Evolutionary conservation across 768 basidiomycete genomes (phyloP).

Genomic region (Hydnomerulius pinastri): DNA sequence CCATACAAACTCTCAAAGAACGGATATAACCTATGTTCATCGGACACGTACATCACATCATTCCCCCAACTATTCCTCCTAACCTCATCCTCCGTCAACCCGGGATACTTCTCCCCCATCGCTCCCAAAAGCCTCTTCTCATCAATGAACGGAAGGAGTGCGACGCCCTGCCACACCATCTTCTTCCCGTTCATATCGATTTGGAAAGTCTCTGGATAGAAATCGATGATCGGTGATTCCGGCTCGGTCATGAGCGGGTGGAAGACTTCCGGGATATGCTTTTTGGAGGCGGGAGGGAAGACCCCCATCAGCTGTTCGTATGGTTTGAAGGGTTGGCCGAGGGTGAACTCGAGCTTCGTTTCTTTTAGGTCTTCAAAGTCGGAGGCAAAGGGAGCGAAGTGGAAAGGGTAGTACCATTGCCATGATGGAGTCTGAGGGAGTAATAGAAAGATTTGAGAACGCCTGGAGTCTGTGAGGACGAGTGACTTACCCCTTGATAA

Average conservation of each 20-base stretch:
- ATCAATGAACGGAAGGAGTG: constrained; percentile 95
- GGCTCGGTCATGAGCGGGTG: constrained; percentile 85
- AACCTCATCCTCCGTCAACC: constrained; percentile 80
- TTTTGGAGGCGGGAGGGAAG: constrained; percentile 85
- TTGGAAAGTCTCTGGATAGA: constrained; percentile 89
- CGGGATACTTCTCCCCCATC: constrained; percentile 65
- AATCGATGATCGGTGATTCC: constrained; percentile 92
- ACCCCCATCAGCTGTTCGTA: constrained; percentile 99
- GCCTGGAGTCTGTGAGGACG: neutral
- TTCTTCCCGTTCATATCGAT: constrained; percentile 99
- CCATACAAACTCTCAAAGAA: constrained; percentile 89
- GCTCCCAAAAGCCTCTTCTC: constrained; percentile 78
- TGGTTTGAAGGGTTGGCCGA: constrained; percentile 90
- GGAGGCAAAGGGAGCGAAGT: constrained; percentile 96
- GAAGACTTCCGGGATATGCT: constrained; percentile 86
- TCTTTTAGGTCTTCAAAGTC: constrained; percentile 83
- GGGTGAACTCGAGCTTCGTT: constrained; percentile 77
- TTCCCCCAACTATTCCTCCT: constrained; percentile 84
- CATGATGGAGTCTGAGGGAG: constrained; percentile 78
- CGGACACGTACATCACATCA: constrained; percentile 78
- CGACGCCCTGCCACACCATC: constrained; percentile 99
- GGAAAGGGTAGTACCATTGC: constrained; percentile 99
- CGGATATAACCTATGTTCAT: constrained; percentile 84
- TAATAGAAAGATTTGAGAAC: constrained; percentile 20
- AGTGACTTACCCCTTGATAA: constrained; percentile 87